phyloP scores from a whole-genome alignment of 2,329 filamentous ascomycete genomes.

The Trichoderma polysporum region DNA sequence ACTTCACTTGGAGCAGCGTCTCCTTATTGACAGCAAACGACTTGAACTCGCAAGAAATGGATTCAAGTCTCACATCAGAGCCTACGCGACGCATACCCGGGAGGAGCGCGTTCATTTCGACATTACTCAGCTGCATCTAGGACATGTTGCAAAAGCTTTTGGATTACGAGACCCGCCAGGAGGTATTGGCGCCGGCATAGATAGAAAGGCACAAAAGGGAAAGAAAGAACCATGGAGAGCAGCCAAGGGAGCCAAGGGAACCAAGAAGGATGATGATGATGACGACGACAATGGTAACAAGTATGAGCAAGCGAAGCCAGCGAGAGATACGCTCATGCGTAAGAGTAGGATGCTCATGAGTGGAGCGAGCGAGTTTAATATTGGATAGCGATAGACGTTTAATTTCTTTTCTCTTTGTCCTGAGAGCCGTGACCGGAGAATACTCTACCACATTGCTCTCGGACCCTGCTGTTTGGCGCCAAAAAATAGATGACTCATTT shows the following conservation, averaged over 20 bases:
- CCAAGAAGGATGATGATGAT: conserved; percentile 32
- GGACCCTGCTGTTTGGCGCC: background rate
- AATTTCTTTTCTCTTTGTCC: background rate
- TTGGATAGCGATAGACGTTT: conserved; percentile 48
- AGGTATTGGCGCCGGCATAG: conserved; percentile 66
- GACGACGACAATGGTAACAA: conserved; percentile 36
- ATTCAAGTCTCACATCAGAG: conserved; percentile 88
- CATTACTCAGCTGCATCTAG: conserved; percentile 85
- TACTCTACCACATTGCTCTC: background rate
- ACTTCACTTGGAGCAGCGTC: conserved; percentile 59
- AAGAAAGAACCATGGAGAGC: conserved; percentile 24
- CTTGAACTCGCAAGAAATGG: conserved; percentile 81
- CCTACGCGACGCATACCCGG: conserved; percentile 90
- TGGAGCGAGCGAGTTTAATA: conserved; percentile 65
- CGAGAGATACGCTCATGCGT: conserved; percentile 53
- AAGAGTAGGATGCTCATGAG: conserved; percentile 66
- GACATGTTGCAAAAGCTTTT: conserved; percentile 92
- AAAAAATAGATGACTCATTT: background rate
- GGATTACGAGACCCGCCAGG: conserved; percentile 84
- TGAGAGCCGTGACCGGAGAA: background rate
- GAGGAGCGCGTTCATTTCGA: conserved; percentile 86
- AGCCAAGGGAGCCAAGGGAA: background rate
- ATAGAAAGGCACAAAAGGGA: conserved; percentile 45
- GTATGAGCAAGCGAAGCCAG: conserved; percentile 33
- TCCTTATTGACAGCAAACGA: conserved; percentile 61